Evolutionary conservation across 1,139 yeast genomes (phyloP).

Genomic region (Wickerhamomyces sp.): DNA sequence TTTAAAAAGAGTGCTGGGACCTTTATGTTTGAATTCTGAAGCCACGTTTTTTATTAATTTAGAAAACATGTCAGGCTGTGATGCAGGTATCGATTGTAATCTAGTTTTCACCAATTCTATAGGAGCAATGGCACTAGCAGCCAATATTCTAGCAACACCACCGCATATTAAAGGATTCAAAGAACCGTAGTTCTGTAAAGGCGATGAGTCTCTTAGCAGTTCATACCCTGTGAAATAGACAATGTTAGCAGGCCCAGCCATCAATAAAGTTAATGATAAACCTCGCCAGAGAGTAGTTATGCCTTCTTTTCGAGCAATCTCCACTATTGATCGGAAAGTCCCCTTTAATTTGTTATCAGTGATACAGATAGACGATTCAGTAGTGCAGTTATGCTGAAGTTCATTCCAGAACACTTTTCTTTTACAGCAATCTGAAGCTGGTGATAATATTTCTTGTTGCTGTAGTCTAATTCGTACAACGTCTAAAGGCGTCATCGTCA

Average conservation of each 20-base stretch:
- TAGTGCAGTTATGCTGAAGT: not conserved
- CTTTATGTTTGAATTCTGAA: constrained; percentile 50
- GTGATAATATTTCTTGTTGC: constrained; percentile 69
- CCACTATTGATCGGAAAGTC: constrained; percentile 68
- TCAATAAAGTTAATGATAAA: constrained; percentile 69
- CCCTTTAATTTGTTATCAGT: constrained; percentile 38
- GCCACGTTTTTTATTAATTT: constrained; percentile 54
- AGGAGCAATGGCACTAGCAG: constrained; percentile 87
- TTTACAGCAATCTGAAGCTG: constrained; percentile 29
- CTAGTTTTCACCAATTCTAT: constrained; percentile 83
- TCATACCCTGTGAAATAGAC: constrained; percentile 95
- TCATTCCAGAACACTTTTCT: constrained; percentile 21
- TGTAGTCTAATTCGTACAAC: constrained; percentile 88
- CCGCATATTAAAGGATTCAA: constrained; percentile 86
- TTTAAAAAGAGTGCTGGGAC: constrained; percentile 64
- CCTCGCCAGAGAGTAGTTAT: constrained; percentile 83
- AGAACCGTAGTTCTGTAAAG: constrained; percentile 41
- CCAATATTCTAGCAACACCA: constrained; percentile 71
- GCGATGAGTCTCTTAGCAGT: constrained; percentile 70
- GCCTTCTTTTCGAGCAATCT: constrained; percentile 73
- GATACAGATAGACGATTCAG: constrained; percentile 11
- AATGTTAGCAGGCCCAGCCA: constrained; percentile 92
- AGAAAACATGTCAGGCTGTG: constrained; percentile 29
- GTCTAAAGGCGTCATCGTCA: constrained; percentile 89
- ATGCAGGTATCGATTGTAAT: constrained; percentile 76